Base-by-base conservation (phyloP, 371 early-diverging fungal genomes). In the Hamiltosporidium magnivora region DNA sequence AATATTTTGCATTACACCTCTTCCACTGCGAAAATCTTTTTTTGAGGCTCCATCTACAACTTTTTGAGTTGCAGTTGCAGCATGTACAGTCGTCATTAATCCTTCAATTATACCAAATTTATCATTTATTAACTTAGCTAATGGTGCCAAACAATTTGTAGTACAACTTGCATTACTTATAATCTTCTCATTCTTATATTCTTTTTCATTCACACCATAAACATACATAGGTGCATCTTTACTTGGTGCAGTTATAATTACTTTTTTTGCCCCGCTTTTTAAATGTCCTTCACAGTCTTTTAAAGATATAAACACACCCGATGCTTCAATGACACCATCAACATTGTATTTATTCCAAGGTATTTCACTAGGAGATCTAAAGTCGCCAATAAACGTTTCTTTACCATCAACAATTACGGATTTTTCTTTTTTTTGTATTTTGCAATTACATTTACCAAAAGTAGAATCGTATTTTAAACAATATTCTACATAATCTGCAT, bases 91-190 rank as follows among this genome's bases (percentile, higher is more conserved):
- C 68, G 92, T 92, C 95, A 96, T 94, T 61, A 89, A 81, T 53
- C 87, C 89, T 72, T 85, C 85, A 39, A 85, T 82, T 79, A 91
- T 88, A 70, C 90, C 87, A 80, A 90, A 92, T 62, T 88, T 84
- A 78, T 96, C 95, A 84, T 96, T 77, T 76, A 96, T 85, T 69
- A 96, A 88, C 86, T 96, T 96, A 77, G 91, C 95, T 56, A 98
- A 84, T 42, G 99, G 96, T 44, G 97, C 97, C 58, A 98, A 84
- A 84, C 99, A 96, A 88, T 96, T 95, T 80, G 99, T 98, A 73
- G 99, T 98, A 88, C 99, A 98, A 60, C 94, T 93, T 60, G 99
- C 97, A 85, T 96, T 97, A 72, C 93, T 91, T 70, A 97, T 85
- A 75, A 96, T 85, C 60, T 86, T 84, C 81, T 88, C 85, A 69